These are phyloP conservation scores for Wickerhamiella kurtzmanii DNA, from an alignment of 805 yeast species.

Conservation along the genomic window DNA sequence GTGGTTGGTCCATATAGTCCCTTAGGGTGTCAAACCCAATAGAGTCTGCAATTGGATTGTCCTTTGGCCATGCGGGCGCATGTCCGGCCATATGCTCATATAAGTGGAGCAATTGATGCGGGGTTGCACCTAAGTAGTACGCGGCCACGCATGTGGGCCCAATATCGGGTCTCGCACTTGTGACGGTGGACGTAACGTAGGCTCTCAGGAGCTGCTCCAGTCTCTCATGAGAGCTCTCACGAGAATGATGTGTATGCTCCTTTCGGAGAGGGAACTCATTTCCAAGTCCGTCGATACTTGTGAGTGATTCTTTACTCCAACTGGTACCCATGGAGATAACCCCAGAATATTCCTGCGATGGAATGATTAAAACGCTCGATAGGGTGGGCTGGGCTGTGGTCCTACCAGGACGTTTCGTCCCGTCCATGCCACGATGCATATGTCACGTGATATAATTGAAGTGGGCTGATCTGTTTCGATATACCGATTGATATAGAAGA, in stretches of 20 bases:
- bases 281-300: background rate
- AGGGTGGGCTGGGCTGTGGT: too few relatives aligned
- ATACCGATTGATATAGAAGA: too few relatives aligned
- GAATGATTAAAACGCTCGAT: too few relatives aligned
- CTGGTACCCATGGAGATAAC: background rate
- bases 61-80: slow-evolving; percentile 27
- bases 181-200: slow-evolving; percentile 5
- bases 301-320: background rate
- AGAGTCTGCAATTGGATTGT: slow-evolving; percentile 28
- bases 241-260: background rate
- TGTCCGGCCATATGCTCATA: slow-evolving; percentile 21
- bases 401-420: too few relatives aligned
- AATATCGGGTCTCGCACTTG: background rate
- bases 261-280: background rate
- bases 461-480: too few relatives aligned
- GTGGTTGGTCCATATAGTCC: slow-evolving; percentile 22
- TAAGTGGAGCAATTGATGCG: slow-evolving; percentile 20
- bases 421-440: too few relatives aligned
- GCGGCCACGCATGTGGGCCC: slow-evolving; percentile 23
- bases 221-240: slow-evolving; percentile 9
- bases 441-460: too few relatives aligned
- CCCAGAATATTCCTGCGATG: background rate
- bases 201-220: slow-evolving; percentile 16
- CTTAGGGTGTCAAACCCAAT: slow-evolving; percentile 23
- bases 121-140: slow-evolving; percentile 27